Conservation (phyloP, 768 basidiomycete genomes). For the Tricholoma terreum region DNA sequence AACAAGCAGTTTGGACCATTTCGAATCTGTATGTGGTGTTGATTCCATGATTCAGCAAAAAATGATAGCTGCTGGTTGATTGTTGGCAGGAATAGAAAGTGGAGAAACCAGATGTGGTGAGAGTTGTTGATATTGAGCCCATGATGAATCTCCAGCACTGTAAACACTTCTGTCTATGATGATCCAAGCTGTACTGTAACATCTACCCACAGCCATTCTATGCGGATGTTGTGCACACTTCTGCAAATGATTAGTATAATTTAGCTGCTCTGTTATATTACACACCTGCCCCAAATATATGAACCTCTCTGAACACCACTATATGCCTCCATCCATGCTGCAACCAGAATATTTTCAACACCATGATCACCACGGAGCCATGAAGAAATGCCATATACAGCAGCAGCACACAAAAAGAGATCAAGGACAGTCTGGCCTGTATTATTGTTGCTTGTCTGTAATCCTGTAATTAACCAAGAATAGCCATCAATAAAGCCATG, state of each 20-base stretch:
- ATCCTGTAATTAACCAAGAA: constrained; percentile 16
- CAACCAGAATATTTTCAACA: constrained; percentile 33
- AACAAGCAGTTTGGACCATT: constrained; percentile 18
- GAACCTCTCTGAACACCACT: constrained; percentile 20
- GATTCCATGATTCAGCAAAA: constrained; percentile 33
- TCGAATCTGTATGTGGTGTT: constrained; percentile 25
- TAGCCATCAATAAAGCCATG: constrained; percentile 35
- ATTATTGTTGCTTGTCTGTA: constrained; percentile 38
- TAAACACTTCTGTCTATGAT: constrained; percentile 32
- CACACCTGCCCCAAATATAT: constrained; percentile 35
- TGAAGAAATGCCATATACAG: constrained; percentile 26
- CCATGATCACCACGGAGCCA: constrained; percentile 37
- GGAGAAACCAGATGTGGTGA: constrained; percentile 34
- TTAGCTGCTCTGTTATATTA: too few relatives aligned
- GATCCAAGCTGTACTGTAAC: constrained; percentile 21
- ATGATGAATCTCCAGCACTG: constrained; percentile 24
- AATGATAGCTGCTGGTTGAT: constrained; percentile 26
- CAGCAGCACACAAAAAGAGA: constrained; percentile 25
- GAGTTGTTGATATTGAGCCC: constrained; percentile 25
- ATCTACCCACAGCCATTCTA: constrained; percentile 39
- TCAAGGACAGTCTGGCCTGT: constrained; percentile 31
- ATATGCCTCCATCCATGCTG: constrained; percentile 26
- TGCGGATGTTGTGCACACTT: constrained; percentile 36
- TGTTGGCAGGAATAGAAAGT: constrained; percentile 29
- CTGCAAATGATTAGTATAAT: too few relatives aligned